These are phyloP conservation scores for Dioszegia crocea DNA, from an alignment of 768 basidiomycete genomes.

Conservation along the genomic window DNA sequence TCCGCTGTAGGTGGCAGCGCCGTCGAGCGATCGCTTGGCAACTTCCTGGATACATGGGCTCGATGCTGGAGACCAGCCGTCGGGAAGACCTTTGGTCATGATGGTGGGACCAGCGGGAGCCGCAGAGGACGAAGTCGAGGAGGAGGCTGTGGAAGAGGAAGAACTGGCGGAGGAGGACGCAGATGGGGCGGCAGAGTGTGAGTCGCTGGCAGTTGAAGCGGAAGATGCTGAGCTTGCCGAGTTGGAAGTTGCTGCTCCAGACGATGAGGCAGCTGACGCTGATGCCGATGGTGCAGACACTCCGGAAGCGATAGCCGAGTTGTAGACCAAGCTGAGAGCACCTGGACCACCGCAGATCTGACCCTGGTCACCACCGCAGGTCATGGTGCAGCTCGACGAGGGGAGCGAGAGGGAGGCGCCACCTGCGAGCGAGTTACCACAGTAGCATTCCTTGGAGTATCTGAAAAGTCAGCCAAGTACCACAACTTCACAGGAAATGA, in stretches of 20 bases:
- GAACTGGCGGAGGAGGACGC: slow-evolving; percentile 8
- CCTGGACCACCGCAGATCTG: slow-evolving; percentile 30
- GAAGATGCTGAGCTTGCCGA: slow-evolving; percentile 6
- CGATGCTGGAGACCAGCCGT: slow-evolving; percentile 16
- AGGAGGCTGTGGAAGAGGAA: slow-evolving; percentile 11
- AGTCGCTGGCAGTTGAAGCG: slow-evolving; percentile 5
- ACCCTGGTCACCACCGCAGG: slow-evolving; percentile 28
- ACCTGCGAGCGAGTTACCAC: slow-evolving; percentile 31
- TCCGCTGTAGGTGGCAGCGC: slow-evolving; percentile 17
- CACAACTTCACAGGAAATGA: not conserved
- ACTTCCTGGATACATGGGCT: slow-evolving; percentile 33
- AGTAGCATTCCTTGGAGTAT: slow-evolving; percentile 42
- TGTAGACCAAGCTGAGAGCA: slow-evolving; percentile 19
- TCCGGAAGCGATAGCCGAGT: slow-evolving; percentile 8
- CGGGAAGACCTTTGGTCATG: slow-evolving; percentile 17
- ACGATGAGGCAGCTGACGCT: slow-evolving; percentile 11
- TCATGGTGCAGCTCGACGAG: slow-evolving; percentile 31
- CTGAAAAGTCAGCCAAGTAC: slow-evolving; percentile 1
- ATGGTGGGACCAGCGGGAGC: slow-evolving; percentile 13
- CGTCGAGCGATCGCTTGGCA: slow-evolving; percentile 21
- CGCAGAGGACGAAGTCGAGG: slow-evolving; percentile 8
- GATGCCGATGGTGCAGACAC: not conserved
- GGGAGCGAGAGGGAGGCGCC: slow-evolving; percentile 19
- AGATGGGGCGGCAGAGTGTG: not conserved
- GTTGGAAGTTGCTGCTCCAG: slow-evolving; percentile 11